Conservation (phyloP, 148 eudicot genomes). For the Diospyros kaki region DNA sequence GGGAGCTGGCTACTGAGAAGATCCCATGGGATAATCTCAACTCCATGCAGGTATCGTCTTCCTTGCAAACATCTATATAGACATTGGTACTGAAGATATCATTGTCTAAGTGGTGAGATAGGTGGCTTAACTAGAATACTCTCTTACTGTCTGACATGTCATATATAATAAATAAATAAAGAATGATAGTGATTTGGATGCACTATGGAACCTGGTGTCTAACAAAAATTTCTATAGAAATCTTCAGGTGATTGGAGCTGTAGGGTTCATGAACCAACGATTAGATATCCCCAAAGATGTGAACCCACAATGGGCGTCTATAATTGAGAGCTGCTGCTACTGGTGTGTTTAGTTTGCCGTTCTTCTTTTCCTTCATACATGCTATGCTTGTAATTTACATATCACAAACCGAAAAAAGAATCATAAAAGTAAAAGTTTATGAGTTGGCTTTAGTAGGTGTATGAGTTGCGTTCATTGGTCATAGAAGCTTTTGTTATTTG, state of each 20-base stretch:
- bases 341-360: constrained; percentile 33
- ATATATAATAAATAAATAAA: too few species aligned
- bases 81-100: neutral
- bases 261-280: constrained; percentile 92
- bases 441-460: neutral
- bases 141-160: too few species aligned
- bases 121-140: too few species aligned
- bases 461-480: too few species aligned
- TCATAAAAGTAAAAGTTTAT: neutral
- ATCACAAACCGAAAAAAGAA: too few species aligned
- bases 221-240: constrained; percentile 7
- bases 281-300: constrained; percentile 73
- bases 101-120: neutral
- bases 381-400: too few species aligned
- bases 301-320: constrained; percentile 69
- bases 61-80: neutral
- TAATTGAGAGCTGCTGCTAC: constrained; percentile 81
- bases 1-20: constrained; percentile 93
- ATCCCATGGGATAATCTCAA: constrained; percentile 97
- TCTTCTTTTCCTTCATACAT: too few species aligned
- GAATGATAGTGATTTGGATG: neutral
- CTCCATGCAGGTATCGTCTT: constrained; percentile 77
- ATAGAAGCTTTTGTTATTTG: too few species aligned
- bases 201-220: neutral
- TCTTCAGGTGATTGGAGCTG: constrained; percentile 85